These are phyloP conservation scores for Volvox carteri DNA, from an alignment of 163 green algal species.

Conservation along the genomic window DNA sequence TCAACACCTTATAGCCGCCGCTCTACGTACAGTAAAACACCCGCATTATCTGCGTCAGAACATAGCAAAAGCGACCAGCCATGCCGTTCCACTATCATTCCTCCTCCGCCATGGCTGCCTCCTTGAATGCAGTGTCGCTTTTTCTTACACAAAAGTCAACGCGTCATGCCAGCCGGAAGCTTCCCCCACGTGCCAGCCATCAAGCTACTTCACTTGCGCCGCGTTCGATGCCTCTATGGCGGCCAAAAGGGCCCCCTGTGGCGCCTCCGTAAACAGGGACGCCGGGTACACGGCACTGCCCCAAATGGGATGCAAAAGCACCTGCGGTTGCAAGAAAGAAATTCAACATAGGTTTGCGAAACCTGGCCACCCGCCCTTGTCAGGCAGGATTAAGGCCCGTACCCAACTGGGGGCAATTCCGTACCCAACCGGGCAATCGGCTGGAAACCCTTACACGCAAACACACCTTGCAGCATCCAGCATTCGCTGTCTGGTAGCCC, in stretches of 20 bases:
- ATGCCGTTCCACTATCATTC: too few relatives aligned
- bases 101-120: too few relatives aligned
- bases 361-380: too few relatives aligned
- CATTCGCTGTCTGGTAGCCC: constrained; percentile 89
- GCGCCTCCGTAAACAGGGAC: constrained; percentile 91
- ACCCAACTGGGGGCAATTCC: background rate
- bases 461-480: constrained; percentile 94
- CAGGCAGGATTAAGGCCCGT: too few relatives aligned
- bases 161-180: too few relatives aligned
- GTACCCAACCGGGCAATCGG: background rate
- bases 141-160: too few relatives aligned
- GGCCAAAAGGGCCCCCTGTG: constrained; percentile 68
- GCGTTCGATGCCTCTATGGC: constrained; percentile 56
- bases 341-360: background rate
- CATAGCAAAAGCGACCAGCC: too few relatives aligned
- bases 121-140: too few relatives aligned
- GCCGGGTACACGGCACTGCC: constrained; percentile 94
- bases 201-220: background rate
- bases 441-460: background rate
- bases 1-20: too few relatives aligned
- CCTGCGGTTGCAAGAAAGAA: constrained; percentile 54
- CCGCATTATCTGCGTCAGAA: too few relatives aligned
- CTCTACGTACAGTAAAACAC: too few relatives aligned
- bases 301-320: constrained; percentile 94
- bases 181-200: background rate